Evolutionary conservation across 2,329 filamentous ascomycete species (phyloP).

Genomic region (Aspergillus niger): DNA sequence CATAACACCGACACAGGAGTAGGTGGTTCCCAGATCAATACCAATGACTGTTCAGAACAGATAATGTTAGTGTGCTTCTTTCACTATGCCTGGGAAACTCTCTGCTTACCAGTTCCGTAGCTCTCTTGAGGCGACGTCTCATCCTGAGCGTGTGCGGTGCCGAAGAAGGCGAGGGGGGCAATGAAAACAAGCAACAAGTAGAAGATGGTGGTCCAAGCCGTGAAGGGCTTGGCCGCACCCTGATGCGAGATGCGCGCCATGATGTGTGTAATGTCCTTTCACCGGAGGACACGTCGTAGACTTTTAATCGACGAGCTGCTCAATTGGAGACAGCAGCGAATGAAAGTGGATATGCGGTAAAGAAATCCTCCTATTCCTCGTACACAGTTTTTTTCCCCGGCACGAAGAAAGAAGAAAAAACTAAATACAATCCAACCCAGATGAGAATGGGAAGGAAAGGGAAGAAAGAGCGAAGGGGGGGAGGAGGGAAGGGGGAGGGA

Average conservation of each 20-base stretch:
- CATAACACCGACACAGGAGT: conserved; percentile 91
- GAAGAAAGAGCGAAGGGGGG: conserved; percentile 15
- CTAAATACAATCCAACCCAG: conserved; percentile 4
- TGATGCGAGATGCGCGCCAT: conserved; percentile 62
- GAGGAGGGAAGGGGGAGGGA: conserved; percentile 1
- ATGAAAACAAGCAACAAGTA: conserved; percentile 89
- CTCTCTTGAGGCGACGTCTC: conserved; percentile 68
- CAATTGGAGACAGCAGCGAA: not conserved
- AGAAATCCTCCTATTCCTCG: not conserved
- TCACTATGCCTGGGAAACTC: accelerated
- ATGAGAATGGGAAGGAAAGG: conserved; percentile 6
- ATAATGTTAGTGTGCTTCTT: not conserved
- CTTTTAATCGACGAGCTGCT: not conserved
- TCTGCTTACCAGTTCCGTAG: conserved; percentile 68
- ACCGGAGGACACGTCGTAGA: conserved; percentile 13
- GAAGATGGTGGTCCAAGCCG: conserved; percentile 81
- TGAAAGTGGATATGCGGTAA: not conserved
- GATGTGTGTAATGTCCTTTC: conserved; percentile 22
- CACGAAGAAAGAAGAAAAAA: conserved; percentile 9
- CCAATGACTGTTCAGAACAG: conserved; percentile 68
- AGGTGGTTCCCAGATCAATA: conserved; percentile 92
- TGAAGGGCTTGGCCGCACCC: conserved; percentile 69
- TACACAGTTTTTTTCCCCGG: not conserved
- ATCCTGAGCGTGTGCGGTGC: conserved; percentile 70
- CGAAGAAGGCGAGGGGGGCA: conserved; percentile 80